These are phyloP conservation scores for Penstemon davidsonii DNA, from an alignment of 257 asterid species.

Conservation along the genomic window DNA sequence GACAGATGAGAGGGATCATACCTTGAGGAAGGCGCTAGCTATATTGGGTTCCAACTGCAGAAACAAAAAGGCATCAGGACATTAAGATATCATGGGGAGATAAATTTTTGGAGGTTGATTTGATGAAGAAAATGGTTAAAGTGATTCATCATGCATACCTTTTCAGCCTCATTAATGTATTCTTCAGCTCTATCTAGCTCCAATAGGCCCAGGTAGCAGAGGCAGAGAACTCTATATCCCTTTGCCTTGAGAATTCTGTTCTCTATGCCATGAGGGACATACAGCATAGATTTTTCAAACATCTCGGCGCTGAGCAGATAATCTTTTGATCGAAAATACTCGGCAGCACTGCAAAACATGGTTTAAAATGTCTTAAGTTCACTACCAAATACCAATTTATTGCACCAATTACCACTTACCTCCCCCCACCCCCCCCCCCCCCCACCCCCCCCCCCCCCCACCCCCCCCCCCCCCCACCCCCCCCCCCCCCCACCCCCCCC, in stretches of 20 bases:
- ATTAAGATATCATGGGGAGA: slow-evolving; percentile 15
- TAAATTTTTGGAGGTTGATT: slow-evolving; percentile 16
- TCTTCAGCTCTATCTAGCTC: slow-evolving; percentile 96
- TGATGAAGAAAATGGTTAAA: slow-evolving; percentile 22
- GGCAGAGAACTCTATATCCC: slow-evolving; percentile 87
- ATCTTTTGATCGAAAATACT: slow-evolving; percentile 79
- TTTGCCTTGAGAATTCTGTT: slow-evolving; percentile 79
- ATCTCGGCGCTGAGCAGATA: slow-evolving; percentile 74
- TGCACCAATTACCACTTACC: background rate
- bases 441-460: too few species aligned
- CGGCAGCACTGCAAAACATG: slow-evolving; percentile 68
- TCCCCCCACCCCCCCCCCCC: too few species aligned
- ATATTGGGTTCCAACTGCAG: slow-evolving; percentile 93
- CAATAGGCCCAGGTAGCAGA: slow-evolving; percentile 79
- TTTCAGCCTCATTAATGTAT: slow-evolving; percentile 91
- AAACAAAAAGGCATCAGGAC: slow-evolving; percentile 36
- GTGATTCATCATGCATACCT: slow-evolving; percentile 44
- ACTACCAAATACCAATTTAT: slow-evolving; percentile 5
- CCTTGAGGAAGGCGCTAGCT: slow-evolving; percentile 91
- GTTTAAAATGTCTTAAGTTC: slow-evolving; percentile 22
- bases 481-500: too few species aligned
- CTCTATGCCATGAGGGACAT: slow-evolving; percentile 75
- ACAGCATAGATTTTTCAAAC: slow-evolving; percentile 87
- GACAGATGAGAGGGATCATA: slow-evolving; percentile 34
- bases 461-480: too few species aligned